These are phyloP conservation scores for Apiotrichum laibachii DNA, from an alignment of 1,284 basidiomycete genomes.

Conservation along the genomic window DNA sequence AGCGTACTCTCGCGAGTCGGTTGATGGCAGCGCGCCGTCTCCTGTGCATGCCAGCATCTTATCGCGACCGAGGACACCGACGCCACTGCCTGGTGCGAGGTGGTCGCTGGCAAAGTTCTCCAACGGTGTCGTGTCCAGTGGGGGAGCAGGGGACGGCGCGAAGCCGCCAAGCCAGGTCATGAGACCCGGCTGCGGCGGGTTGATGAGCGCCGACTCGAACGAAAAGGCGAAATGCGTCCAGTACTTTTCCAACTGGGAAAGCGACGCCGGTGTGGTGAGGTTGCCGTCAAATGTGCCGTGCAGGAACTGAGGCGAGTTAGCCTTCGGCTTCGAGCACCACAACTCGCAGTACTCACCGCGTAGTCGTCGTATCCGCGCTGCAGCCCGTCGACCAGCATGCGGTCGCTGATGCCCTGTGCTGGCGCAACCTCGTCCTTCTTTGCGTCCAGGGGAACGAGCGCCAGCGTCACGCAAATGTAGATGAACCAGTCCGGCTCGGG, in stretches of 20 bases:
- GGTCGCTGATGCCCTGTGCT: constrained; percentile 33
- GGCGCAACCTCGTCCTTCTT: constrained; percentile 17
- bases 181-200: constrained; percentile 13
- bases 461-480: constrained; percentile 22
- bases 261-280: constrained; percentile 12
- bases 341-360: constrained; percentile 32
- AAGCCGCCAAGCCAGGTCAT: constrained; percentile 31
- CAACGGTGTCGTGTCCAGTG: neutral
- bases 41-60: neutral
- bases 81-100: neutral
- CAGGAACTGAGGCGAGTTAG: constrained; percentile 28
- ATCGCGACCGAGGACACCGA: neutral
- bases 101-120: neutral
- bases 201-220: constrained; percentile 32
- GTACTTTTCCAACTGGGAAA: constrained; percentile 33
- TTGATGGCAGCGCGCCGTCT: neutral
- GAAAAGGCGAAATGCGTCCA: constrained; percentile 44
- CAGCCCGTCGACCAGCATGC: constrained; percentile 34
- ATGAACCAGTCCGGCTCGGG: constrained; percentile 43
- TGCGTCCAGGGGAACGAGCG: neutral
- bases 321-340: constrained; percentile 17
- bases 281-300: constrained; percentile 29
- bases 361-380: constrained; percentile 44
- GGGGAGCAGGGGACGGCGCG: constrained; percentile 5
- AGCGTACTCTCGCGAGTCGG: neutral